Percentiles rank a stretch among this genome's conserved stretches.
Evolutionary conservation across 2,329 filamentous ascomycete species (phyloP).

Genomic region (Colletotrichum liaoningense): DNA sequence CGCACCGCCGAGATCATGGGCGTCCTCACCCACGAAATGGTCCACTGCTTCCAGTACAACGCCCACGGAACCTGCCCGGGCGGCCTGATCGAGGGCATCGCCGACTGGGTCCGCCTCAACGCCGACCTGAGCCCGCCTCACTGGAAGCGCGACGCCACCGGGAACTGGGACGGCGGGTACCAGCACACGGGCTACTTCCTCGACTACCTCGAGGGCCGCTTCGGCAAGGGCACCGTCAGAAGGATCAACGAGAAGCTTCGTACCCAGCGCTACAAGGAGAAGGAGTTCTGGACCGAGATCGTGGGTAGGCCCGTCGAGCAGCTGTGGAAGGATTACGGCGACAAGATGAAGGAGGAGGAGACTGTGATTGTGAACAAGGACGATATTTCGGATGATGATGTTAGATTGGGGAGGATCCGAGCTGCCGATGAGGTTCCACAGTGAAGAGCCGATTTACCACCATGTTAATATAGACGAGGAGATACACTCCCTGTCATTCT

Average conservation of each 20-base stretch:
- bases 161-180: slow-evolving; percentile 89
- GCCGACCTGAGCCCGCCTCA: slow-evolving; percentile 82
- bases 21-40: slow-evolving; percentile 90
- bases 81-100: slow-evolving; percentile 90
- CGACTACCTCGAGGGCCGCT: slow-evolving; percentile 81
- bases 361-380: slow-evolving; percentile 39
- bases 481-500: background rate
- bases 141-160: slow-evolving; percentile 73
- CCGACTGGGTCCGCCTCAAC: slow-evolving; percentile 89
- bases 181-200: slow-evolving; percentile 93
- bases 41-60: slow-evolving; percentile 93
- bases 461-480: no score
- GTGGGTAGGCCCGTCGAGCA: slow-evolving; percentile 74
- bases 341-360: slow-evolving; percentile 41
- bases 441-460: background rate
- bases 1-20: slow-evolving; percentile 76
- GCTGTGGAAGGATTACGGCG: slow-evolving; percentile 80
- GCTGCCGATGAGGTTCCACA: slow-evolving; percentile 20
- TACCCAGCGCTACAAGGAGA: slow-evolving; percentile 71
- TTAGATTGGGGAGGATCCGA: slow-evolving; percentile 25
- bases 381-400: slow-evolving; percentile 37
- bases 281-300: slow-evolving; percentile 74
- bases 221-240: slow-evolving; percentile 68
- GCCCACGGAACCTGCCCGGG: slow-evolving; percentile 71
- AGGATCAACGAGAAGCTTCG: slow-evolving; percentile 76